Percentiles rank a stretch among this genome's conserved stretches.
phyloP scores from a whole-genome alignment of 306 rosid genomes.

The Inga laurina region DNA sequence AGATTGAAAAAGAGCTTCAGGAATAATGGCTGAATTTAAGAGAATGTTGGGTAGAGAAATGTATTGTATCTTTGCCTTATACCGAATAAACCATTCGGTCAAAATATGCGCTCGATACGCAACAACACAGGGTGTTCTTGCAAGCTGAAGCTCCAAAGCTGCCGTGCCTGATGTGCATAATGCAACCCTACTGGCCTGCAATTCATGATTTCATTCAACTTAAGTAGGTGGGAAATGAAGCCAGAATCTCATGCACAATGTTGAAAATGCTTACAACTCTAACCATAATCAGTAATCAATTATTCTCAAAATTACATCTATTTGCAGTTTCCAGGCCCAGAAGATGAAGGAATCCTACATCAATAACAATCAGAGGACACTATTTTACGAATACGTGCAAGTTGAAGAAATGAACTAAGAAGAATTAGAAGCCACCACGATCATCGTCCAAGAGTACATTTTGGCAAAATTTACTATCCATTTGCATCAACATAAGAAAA shows the following conservation, averaged over 20 bases:
- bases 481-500: slow-evolving; percentile 1
- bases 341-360: not conserved
- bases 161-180: slow-evolving; percentile 93
- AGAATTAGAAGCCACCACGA: not conserved
- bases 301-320: not conserved
- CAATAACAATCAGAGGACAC: not conserved
- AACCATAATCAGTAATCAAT: not conserved
- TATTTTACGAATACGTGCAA: not conserved
- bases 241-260: slow-evolving; percentile 23
- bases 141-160: slow-evolving; percentile 83
- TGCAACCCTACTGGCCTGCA: slow-evolving; percentile 86
- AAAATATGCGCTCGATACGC: slow-evolving; percentile 86
- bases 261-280: not conserved
- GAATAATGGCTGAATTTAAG: slow-evolving; percentile 67
- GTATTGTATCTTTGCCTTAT: slow-evolving; percentile 65
- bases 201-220: slow-evolving; percentile 25
- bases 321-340: not conserved
- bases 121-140: slow-evolving; percentile 78
- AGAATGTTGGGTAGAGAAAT: slow-evolving; percentile 91
- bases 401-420: slow-evolving; percentile 4
- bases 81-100: slow-evolving; percentile 74
- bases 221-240: slow-evolving; percentile 8
- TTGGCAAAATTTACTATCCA: not conserved
- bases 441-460: not conserved
- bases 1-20: slow-evolving; percentile 75